phyloP scores from a whole-genome alignment of 441 rosid species.

The Aquilaria agallochum region DNA sequence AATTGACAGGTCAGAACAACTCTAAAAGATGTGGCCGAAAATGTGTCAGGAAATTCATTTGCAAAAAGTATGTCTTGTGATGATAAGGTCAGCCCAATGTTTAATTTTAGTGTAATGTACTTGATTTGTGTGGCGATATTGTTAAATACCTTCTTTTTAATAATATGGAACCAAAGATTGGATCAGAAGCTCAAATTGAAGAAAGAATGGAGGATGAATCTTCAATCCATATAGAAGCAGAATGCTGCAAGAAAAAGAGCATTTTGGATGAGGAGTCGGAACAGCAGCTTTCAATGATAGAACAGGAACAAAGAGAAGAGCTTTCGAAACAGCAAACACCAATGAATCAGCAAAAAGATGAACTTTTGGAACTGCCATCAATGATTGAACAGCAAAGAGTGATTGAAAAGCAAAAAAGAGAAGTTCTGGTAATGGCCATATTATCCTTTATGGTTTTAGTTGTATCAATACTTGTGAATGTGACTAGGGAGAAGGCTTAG shows the following conservation, averaged over 20 bases:
- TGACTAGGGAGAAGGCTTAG: too few relatives aligned
- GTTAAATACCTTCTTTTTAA: neutral
- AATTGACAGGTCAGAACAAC: constrained; percentile 43
- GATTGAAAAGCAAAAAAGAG: constrained; percentile 31
- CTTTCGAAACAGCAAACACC: constrained; percentile 20
- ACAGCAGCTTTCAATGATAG: too few relatives aligned
- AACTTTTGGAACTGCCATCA: constrained; percentile 38
- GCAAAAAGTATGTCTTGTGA: constrained; percentile 29
- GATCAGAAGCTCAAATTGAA: constrained; percentile 4
- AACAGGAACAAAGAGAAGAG: neutral
- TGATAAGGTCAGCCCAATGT: constrained; percentile 20
- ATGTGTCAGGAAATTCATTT: constrained; percentile 21
- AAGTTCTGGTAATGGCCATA: constrained; percentile 41
- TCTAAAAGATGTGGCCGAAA: constrained; percentile 30
- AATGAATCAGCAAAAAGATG: constrained; percentile 29
- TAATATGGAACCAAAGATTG: constrained; percentile 11
- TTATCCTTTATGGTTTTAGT: constrained; percentile 4
- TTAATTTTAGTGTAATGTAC: neutral
- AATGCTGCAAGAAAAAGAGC: constrained; percentile 5
- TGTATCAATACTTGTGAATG: too few relatives aligned
- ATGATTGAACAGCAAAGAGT: constrained; percentile 27
- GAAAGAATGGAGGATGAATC: constrained; percentile 23
- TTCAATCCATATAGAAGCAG: constrained; percentile 13
- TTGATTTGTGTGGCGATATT: constrained; percentile 1
- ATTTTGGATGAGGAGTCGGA: constrained; percentile 15